Percentiles rank a stretch among this genome's conserved stretches.
Conservation (phyloP, 2,329 filamentous ascomycete species). For the Akanthomyces muscarius region DNA sequence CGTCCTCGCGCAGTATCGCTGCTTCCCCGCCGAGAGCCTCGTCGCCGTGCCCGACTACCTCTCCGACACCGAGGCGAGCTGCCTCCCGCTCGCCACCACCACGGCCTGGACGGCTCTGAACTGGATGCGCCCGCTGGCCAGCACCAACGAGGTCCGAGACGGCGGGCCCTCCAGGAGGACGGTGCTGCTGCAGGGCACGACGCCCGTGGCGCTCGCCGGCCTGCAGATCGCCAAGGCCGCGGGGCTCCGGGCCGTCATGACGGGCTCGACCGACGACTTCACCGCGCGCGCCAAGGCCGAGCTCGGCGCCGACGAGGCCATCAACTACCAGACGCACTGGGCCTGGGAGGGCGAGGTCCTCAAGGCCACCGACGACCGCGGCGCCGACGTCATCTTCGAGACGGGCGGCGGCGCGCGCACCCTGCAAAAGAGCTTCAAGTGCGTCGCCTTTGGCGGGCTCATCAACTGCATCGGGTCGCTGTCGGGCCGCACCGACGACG, state of each 20-base stretch:
- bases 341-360: slow-evolving; percentile 49
- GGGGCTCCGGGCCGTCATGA: slow-evolving; percentile 49
- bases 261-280: slow-evolving; percentile 51
- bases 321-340: slow-evolving; percentile 52
- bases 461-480: slow-evolving; percentile 51
- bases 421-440: slow-evolving; percentile 48
- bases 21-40: slow-evolving; percentile 53
- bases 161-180: slow-evolving; percentile 33
- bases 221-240: slow-evolving; percentile 51
- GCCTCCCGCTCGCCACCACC: slow-evolving; percentile 57
- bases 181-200: slow-evolving; percentile 52
- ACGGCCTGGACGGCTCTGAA: slow-evolving; percentile 66
- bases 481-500: slow-evolving; percentile 50
- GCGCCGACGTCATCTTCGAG: slow-evolving; percentile 54
- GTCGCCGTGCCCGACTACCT: slow-evolving; percentile 55
- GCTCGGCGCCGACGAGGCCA: slow-evolving; percentile 48
- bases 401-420: slow-evolving; percentile 51
- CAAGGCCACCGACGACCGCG: slow-evolving; percentile 39
- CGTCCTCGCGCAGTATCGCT: slow-evolving; percentile 55
- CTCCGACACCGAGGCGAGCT: slow-evolving; percentile 55
- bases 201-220: slow-evolving; percentile 49
- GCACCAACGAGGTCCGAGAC: slow-evolving; percentile 18
- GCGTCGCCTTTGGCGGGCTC: slow-evolving; percentile 50
- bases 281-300: slow-evolving; percentile 40
- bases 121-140: slow-evolving; percentile 47